Conservation (phyloP, 2,329 filamentous ascomycete genomes). For the Alternaria hordeiaustralica region DNA sequence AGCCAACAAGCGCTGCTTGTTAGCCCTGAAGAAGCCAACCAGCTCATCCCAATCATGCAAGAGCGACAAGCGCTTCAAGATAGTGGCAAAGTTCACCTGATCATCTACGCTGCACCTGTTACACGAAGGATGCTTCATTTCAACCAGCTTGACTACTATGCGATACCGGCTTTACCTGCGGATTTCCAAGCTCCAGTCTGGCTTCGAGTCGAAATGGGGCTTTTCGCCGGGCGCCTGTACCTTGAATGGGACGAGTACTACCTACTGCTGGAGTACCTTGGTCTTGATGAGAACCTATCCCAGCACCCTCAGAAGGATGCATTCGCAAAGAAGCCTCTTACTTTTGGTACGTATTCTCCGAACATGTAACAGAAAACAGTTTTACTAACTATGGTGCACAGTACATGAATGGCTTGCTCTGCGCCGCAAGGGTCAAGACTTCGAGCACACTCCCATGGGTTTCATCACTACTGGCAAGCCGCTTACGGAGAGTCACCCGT, state of each 20-base stretch:
- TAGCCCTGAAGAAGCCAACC: constrained; percentile 68
- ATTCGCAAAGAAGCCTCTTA: constrained; percentile 36
- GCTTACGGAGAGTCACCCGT: constrained; percentile 57
- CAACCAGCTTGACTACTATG: constrained; percentile 61
- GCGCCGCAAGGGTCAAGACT: constrained; percentile 63
- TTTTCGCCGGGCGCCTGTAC: constrained; percentile 68
- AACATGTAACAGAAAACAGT: constrained; percentile 41
- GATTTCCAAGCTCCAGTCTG: constrained; percentile 56
- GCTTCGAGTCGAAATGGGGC: constrained; percentile 65
- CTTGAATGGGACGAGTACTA: constrained; percentile 58
- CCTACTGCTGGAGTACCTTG: constrained; percentile 35
- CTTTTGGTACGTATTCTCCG: constrained; percentile 28
- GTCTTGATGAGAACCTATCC: constrained; percentile 12
- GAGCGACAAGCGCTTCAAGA: not conserved
- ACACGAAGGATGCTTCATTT: constrained; percentile 67
- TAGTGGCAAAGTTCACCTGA: constrained; percentile 50
- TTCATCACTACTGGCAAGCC: constrained; percentile 61
- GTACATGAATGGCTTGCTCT: constrained; percentile 65
- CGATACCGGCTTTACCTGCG: constrained; percentile 56
- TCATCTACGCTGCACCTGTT: constrained; percentile 66
- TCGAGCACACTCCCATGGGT: constrained; percentile 66
- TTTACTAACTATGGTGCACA: constrained; percentile 10
- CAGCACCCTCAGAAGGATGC: constrained; percentile 6
- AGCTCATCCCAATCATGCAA: constrained; percentile 57
- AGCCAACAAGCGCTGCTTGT: constrained; percentile 62